phyloP scores from a whole-genome alignment of 345 rosid species.

The Bruguiera gymnorhiza region DNA sequence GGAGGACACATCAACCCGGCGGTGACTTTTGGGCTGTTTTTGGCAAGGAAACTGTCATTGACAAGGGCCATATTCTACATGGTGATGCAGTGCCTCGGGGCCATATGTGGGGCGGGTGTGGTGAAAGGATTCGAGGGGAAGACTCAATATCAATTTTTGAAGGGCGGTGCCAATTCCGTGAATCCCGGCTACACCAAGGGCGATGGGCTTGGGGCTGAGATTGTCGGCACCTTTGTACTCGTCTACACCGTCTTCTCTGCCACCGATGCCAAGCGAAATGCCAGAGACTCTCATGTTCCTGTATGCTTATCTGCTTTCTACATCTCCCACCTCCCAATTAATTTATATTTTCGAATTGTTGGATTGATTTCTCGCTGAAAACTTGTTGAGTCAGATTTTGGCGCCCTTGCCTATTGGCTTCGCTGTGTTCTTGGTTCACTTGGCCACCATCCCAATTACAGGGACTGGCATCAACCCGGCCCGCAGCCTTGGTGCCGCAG shows the following conservation, averaged over 20 bases:
- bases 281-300: background rate
- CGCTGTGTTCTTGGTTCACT: constrained; percentile 6
- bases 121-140: constrained; percentile 4
- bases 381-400: background rate
- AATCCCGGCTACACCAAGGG: background rate
- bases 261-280: background rate
- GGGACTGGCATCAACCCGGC: background rate
- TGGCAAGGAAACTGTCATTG: background rate
- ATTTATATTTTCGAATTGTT: background rate
- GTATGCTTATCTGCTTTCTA: background rate
- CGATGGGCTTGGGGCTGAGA: background rate
- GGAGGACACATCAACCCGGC: background rate
- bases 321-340: background rate
- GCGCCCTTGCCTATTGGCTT: background rate
- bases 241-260: background rate
- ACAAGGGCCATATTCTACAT: background rate
- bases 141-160: background rate
- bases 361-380: background rate
- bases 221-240: background rate
- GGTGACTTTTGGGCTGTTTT: background rate
- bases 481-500: background rate
- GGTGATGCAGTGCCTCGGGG: background rate
- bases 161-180: background rate
- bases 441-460: background rate
- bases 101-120: background rate